Base-by-base conservation (phyloP, 345 rosid species). In the Clausena lansium region DNA sequence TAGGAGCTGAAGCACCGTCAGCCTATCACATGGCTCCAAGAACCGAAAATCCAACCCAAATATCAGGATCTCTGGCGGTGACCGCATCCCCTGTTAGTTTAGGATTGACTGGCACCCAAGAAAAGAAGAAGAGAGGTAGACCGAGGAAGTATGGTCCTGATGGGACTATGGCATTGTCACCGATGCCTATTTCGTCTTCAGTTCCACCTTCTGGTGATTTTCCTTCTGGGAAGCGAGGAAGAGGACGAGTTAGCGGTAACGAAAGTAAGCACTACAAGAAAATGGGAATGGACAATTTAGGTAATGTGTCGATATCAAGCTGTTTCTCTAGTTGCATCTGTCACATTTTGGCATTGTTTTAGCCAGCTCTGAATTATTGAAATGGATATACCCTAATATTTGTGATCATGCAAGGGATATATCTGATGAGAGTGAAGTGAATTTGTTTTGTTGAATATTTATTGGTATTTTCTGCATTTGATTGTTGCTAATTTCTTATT, bases 121-220 rank as follows among this genome's bases (percentile, higher is more conserved):
- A 84, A 71, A 93, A 91, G 92, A 93, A 93, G 87, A 91, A 87
- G 91, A 91, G 97, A 59, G 97, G 95, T 39, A 87, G 94, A 70
- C 95, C 97, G 38, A 88, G 97, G 88, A 93, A 93, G 78, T 89
- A 93, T 76, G 95, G 89, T 58, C 89, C 92, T 1, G 93, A 93
- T 68, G 97, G 94, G 70, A 54, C 86, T 11, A 81, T 83, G 83
- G 78, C 93, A 74, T 80, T 85, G 79, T 89, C 90, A 9, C 91
- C 91, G 2, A 82, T 83, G 82, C 91, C 91, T 2, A 79, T 90
- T 58, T 91, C 94, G 24, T 81, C 91, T 28, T 84, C 93, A 0
- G 84, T 78, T 45, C 86, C 86, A 0, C 80, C 85, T 9, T 80
- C 72, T 4, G 85, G 88, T 28, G 86, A 89, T 13, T 77, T 75